Evolutionary conservation across 2,329 filamentous ascomycete genomes (phyloP), one percentile per base, ranked within the genome.

Genomic region (Colletotrichum limetticola): DNA sequence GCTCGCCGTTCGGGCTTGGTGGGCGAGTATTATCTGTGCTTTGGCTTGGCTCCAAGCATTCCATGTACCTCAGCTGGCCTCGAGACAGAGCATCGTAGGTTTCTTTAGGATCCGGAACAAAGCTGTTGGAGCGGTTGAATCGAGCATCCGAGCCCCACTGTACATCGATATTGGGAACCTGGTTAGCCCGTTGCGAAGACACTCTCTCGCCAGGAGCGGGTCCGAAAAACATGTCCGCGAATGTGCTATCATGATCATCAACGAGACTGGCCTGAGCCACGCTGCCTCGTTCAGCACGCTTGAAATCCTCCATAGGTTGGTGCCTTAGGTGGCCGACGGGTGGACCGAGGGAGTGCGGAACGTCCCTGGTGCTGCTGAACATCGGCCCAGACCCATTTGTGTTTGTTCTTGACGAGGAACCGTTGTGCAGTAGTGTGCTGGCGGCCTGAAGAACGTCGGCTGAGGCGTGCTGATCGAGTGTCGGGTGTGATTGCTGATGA

Each of bases 141-240:
- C 85, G 89, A n/a, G 86, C 80, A 80, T 94, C 92, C 1, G 92
- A 92, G 11, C 92, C 92, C 89, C 91, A 94, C 74, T 89, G 88
- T 57, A 93, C 85, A 65, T 88, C 85, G 19, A 69, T 72, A 77
- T 85, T 72, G 70, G 81, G 79, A 66, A 79, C 82, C 46, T 81
- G 81, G 77, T 53, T 70, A 19, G 75, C 61, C 5, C 73, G 68
- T 16, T 72, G 73, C n/a, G 64, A 59, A 59, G 62, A 76, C 76
- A 57, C 42, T 74, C 55, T 68, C 71, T 37, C 75, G 42, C 60
- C 74, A 65, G 55, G 75, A 71, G 46, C 73, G 9, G 77, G 75
- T 12, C 81, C 82, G 74, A 83, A 84, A 73, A 85, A 81, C 83
- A 84, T 86, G 58, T 85, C 80, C 8, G 81, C 78, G 71, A 86